Percentiles rank a stretch among this genome's conserved stretches.
Conservation (phyloP, 208 protist genomes). For the Novymonas esmeraldas region DNA sequence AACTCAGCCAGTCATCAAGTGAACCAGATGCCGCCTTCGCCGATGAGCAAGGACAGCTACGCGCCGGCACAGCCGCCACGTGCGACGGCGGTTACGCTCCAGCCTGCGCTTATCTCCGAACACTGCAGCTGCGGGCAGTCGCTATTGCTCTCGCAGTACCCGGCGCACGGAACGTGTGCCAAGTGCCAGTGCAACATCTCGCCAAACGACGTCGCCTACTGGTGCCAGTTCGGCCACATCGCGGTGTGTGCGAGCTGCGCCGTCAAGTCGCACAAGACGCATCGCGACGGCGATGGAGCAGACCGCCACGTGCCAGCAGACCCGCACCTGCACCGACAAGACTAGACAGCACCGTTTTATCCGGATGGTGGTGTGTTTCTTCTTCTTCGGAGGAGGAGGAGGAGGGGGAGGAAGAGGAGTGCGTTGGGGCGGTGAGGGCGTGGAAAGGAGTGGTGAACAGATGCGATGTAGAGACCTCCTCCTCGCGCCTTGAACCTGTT, state of each 20-base stretch:
- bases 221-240: constrained; percentile 45
- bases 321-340: too few species aligned
- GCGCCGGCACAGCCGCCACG: background rate
- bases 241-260: constrained; percentile 39
- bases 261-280: constrained; percentile 13
- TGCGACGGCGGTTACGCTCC: constrained; percentile 36
- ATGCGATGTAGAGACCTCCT: too few species aligned
- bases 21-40: constrained; percentile 11
- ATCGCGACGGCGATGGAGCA: too few species aligned
- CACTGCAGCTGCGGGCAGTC: constrained; percentile 52
- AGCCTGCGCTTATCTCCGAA: constrained; percentile 22
- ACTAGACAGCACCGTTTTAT: too few species aligned
- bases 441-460: too few species aligned
- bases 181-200: constrained; percentile 33
- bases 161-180: constrained; percentile 23
- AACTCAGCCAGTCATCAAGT: constrained; percentile 16
- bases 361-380: too few species aligned
- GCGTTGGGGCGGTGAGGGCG: too few species aligned
- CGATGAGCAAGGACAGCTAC: constrained; percentile 6
- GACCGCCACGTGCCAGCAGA: too few species aligned
- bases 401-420: too few species aligned
- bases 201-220: constrained; percentile 37
- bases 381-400: too few species aligned
- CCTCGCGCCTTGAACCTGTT: too few species aligned
- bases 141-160: constrained; percentile 40